Base-by-base conservation (phyloP, 345 rosid genomes). In the Trapa incisa region DNA sequence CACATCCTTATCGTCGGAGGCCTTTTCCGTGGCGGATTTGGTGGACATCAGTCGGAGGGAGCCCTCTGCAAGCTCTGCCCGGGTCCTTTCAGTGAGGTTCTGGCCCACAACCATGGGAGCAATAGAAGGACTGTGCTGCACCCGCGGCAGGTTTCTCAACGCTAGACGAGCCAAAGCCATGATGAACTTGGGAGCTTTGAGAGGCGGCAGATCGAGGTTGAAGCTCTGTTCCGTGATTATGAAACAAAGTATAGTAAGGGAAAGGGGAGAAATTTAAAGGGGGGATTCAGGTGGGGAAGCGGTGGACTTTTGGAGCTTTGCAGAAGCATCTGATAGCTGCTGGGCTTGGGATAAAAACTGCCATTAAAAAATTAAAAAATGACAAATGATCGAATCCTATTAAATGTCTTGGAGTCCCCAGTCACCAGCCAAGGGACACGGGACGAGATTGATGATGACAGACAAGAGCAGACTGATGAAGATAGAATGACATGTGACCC, bases 111-210 rank as follows among this genome's bases (percentile, higher is more conserved):
- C 69, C 57, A 32, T 52, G 73, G 70, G 16, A 39, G 81, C 14
- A 10, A 79, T 33, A 22, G 62, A 48, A 61, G 47, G 50, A 16
- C 77, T 58, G 8, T 73, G 58, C 61, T 72, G 13, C 78, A 74
- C 82, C 58, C 70, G 84, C 39, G 76, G 75, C 74, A 86, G 61
- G 67, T 77, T 83, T 76, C 83, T 85, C 76, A 84, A 70, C 50
- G 82, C 87, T 71, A 88, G 37, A 68, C 92, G 86, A 68, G 88
- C 85, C 70, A 81, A 47, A 56, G 89, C 87, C 97, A 88, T 91
- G 43, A 9, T 58, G 63, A 33, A 38, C 35, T 10, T 6, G 37
- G 0, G 54, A 50, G 56, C 22, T 50, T 15, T 16, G 56, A 58
- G 63, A 10, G 60, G 7, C 1, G 3, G 6, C 32, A 53, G 58